These are phyloP conservation scores for Kodamaea leandrae DNA, from an alignment of 805 yeast species.

Conservation along the genomic window DNA sequence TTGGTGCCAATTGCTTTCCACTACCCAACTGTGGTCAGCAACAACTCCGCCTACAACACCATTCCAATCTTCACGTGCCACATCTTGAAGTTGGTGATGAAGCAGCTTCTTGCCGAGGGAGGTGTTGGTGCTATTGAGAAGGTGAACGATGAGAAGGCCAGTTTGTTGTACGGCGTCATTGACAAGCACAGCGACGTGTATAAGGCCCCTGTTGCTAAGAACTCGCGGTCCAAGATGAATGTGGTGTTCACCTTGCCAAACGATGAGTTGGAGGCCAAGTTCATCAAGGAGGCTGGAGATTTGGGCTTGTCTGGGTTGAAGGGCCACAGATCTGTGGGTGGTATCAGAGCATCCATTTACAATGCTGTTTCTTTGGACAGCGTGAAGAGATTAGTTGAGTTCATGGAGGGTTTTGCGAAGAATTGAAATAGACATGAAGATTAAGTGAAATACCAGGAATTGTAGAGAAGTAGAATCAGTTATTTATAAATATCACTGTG, in stretches of 20 bases:
- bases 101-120: conserved; percentile 60
- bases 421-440: conserved; percentile 17
- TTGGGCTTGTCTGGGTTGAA: conserved; percentile 71
- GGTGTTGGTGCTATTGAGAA: conserved; percentile 65
- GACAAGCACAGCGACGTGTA: conserved; percentile 66
- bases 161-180: conserved; percentile 58
- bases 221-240: conserved; percentile 83
- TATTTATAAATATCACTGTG: too few relatives aligned
- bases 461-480: too few relatives aligned
- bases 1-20: conserved; percentile 86
- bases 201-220: conserved; percentile 60
- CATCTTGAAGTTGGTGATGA: conserved; percentile 75
- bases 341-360: conserved; percentile 89
- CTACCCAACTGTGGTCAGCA: conserved; percentile 78
- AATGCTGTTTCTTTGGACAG: conserved; percentile 75
- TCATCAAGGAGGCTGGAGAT: conserved; percentile 64
- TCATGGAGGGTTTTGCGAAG: conserved; percentile 62
- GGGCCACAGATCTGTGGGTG: conserved; percentile 97
- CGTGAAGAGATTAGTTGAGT: conserved; percentile 55
- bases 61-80: conserved; percentile 91
- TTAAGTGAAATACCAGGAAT: not conserved
- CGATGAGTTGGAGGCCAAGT: conserved; percentile 63
- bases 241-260: conserved; percentile 78
- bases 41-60: conserved; percentile 93
- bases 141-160: conserved; percentile 61